Evolutionary conservation across 768 basidiomycete genomes (phyloP), one percentile per base, ranked within the genome.

Genomic region (Collybia sordida): DNA sequence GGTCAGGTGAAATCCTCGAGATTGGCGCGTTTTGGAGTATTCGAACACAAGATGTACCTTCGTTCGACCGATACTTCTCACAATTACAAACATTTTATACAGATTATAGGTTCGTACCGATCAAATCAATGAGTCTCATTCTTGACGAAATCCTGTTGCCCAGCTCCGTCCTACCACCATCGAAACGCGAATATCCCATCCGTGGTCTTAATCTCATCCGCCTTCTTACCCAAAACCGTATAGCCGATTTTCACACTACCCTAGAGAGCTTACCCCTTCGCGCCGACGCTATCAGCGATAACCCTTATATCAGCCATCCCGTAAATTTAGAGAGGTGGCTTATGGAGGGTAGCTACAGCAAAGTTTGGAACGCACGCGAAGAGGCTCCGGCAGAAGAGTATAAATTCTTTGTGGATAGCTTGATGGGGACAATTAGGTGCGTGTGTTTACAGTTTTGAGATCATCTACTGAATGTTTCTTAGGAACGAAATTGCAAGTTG

Each of bases 301-400:
- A 88, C 64, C 80, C 83, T 5, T 92, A 77, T 64, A 83, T 94
- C 61, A 78, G 81, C 46, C 93, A 93, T 64, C 90, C 92, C 11
- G 87, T 94, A 50, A 90, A 94, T 65, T 82, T 95, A 53, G 96
- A 99, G 67, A 79, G 90, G 43, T 98, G 95, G 91, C 79, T 98
- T 39, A 99, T 99, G 96, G 96, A 98, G 67, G 96, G 96, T 34
- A 90, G 89, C 60, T 99, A 98, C 67, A 93, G 91, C 70, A 96
- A 96, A 66, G 96, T 98, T 9, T 99, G 95, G 91, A 85, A 90
- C 61, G 95, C 95, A 31, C 82, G 94, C 56, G 90, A 90, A 56
- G 86, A 93, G 59, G 91, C 94, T 1, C 93, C 95, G 1, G 83
- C 90, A 31, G 91, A 93, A 55, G 96, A 98, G 64, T 97, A 97